These are phyloP conservation scores for Gilbertella persicaria DNA, from an alignment of 371 early-diverging fungal genomes.

Conservation along the genomic window DNA sequence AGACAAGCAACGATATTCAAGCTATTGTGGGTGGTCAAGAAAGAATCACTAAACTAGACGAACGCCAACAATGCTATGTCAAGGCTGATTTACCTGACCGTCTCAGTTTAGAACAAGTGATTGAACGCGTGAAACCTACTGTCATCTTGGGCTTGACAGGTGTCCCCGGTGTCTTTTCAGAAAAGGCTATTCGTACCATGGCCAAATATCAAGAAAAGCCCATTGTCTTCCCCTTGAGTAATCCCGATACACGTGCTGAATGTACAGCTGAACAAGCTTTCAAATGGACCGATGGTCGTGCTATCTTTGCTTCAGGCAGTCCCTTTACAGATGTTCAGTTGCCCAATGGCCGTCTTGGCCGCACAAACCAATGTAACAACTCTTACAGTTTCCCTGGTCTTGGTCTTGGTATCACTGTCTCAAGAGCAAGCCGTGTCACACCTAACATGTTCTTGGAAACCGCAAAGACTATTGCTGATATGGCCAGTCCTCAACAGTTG, in stretches of 20 bases:
- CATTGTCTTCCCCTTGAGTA: slow-evolving; percentile 64
- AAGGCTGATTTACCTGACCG: slow-evolving; percentile 56
- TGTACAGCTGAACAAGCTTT: slow-evolving; percentile 67
- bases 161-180: slow-evolving; percentile 59
- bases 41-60: slow-evolving; percentile 38
- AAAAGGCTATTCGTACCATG: slow-evolving; percentile 57
- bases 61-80: slow-evolving; percentile 53
- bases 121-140: slow-evolving; percentile 62
- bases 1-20: slow-evolving; percentile 23
- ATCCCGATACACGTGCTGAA: slow-evolving; percentile 66
- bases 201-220: slow-evolving; percentile 58
- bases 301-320: slow-evolving; percentile 64
- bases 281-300: slow-evolving; percentile 60
- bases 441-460: slow-evolving; percentile 65
- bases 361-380: slow-evolving; percentile 69
- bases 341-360: slow-evolving; percentile 49
- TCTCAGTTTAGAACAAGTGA: slow-evolving; percentile 53
- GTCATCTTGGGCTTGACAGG: slow-evolving; percentile 62
- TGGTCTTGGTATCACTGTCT: slow-evolving; percentile 61
- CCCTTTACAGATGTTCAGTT: slow-evolving; percentile 54
- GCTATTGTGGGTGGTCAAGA: slow-evolving; percentile 7
- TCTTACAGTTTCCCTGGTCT: slow-evolving; percentile 65
- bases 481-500: slow-evolving; percentile 59
- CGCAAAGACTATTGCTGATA: slow-evolving; percentile 59
- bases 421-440: slow-evolving; percentile 57